Conservation (phyloP, 768 basidiomycete genomes). For the Tremella yokohamensis region DNA sequence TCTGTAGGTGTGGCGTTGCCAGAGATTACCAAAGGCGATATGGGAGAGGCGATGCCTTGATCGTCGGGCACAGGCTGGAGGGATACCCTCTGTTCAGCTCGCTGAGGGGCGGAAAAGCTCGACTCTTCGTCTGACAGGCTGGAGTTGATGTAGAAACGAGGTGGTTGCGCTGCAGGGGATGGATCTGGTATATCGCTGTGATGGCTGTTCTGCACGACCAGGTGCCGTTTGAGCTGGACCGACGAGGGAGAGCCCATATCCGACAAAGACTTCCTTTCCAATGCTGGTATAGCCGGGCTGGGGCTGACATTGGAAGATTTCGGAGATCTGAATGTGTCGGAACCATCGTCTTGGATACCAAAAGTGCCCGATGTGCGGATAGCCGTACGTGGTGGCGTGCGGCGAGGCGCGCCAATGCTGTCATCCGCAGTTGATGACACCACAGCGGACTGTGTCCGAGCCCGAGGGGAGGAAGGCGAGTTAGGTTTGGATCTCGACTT, state of each 20-base stretch:
- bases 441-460: background rate
- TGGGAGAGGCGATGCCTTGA: background rate
- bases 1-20: background rate
- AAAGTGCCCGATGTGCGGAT: constrained; percentile 36
- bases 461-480: background rate
- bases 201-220: constrained; percentile 23
- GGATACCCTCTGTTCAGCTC: background rate
- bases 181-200: background rate
- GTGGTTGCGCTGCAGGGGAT: background rate
- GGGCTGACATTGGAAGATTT: constrained; percentile 1
- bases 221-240: constrained; percentile 10
- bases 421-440: constrained; percentile 4
- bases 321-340: constrained; percentile 6
- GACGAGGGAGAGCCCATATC: constrained; percentile 16
- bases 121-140: background rate
- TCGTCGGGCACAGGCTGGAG: background rate
- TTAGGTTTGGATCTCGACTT: constrained; percentile 5
- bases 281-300: background rate
- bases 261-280: constrained; percentile 3
- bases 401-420: background rate
- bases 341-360: constrained; percentile 38
- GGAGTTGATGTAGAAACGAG: no score
- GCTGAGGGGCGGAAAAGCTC: background rate
- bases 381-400: constrained; percentile 10
- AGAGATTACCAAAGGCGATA: background rate